Base-by-base conservation (phyloP, 2,329 filamentous ascomycete species). In the Metarhizium humberi region DNA sequence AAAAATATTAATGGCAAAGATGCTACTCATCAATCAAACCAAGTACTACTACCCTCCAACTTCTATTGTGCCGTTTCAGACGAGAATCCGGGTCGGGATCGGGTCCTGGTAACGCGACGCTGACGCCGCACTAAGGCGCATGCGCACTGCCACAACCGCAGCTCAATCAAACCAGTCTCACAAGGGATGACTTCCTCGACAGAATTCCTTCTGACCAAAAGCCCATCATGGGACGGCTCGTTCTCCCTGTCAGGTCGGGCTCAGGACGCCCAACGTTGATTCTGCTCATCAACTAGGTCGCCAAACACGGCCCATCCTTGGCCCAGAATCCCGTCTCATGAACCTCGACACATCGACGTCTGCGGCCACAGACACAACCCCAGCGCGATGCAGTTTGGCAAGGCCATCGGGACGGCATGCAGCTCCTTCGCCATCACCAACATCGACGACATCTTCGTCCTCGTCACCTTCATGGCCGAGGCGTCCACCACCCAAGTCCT, bases 401-500 rank as follows among this genome's bases (percentile, higher is more conserved):
- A 58, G 40, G 55, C 61, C n/a, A 50, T 66, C 40, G 64, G 61
- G 14, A 63, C 62, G 14, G 64, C 64, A 34, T 66, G 64, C 59
- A 57, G 56, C 52, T 60, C 63, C 10, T 67, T 67, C 53, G 64
- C 63, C 55, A 54, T 64, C 58, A 67, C 65, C 55, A 67, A 66
- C 56, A 65, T 66, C 52, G 64, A 79, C 64, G 66, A 71, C 60
- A 54, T 67, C n/a, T 71, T 71, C 60, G 67, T 71, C 40, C 62
- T 71, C 7, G 67, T 69, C 50, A 69, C 68, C 53, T 71, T 70
- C 59, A 70, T 69, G 54, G 66, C 68, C 36, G 68, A 70, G 53
- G 60, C 67, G 6, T 56, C 67, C 10, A 63, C 64, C 8, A 65
- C 62, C 57, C 53, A 55, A 10, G 59, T 43, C 49, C 51, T 64